Conservation (phyloP, 345 rosid genomes). For the Corchorus capsularis region DNA sequence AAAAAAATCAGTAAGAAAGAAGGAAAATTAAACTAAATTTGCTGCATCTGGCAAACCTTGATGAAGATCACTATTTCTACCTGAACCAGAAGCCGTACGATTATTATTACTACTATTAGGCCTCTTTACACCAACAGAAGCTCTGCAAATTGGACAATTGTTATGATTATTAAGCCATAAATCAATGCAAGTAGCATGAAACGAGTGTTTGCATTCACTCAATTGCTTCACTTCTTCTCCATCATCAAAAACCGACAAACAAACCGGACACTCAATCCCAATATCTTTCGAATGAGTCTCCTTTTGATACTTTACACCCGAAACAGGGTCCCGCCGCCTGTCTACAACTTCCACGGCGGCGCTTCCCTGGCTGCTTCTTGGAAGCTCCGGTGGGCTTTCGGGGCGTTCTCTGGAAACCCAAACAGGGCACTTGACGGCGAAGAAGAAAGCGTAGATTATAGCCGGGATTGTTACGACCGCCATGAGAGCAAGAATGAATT, state of each 20-base stretch:
- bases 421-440: slow-evolving; percentile 55
- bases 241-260: slow-evolving; percentile 53
- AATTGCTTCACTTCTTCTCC: slow-evolving; percentile 60
- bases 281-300: slow-evolving; percentile 49
- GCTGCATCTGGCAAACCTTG: slow-evolving; percentile 75
- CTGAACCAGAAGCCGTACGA: slow-evolving; percentile 18
- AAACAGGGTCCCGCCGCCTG: slow-evolving; percentile 4
- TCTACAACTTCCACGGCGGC: background rate
- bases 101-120: slow-evolving; percentile 26
- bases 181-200: slow-evolving; percentile 67
- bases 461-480: slow-evolving; percentile 73
- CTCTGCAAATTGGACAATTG: slow-evolving; percentile 78
- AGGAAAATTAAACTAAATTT: slow-evolving; percentile 51
- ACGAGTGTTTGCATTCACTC: slow-evolving; percentile 66
- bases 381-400: slow-evolving; percentile 20
- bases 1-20: background rate
- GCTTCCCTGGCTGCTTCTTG: background rate
- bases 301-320: slow-evolving; percentile 43
- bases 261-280: slow-evolving; percentile 75
- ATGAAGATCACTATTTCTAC: slow-evolving; percentile 48
- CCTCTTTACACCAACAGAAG: slow-evolving; percentile 46
- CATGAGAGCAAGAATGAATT: slow-evolving; percentile 60
- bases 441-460: slow-evolving; percentile 66
- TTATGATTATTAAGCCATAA: slow-evolving; percentile 60
- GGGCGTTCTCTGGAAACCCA: slow-evolving; percentile 18